Conservation (phyloP, 352 stramenopile genomes). For the Phytophthora megakarya region DNA sequence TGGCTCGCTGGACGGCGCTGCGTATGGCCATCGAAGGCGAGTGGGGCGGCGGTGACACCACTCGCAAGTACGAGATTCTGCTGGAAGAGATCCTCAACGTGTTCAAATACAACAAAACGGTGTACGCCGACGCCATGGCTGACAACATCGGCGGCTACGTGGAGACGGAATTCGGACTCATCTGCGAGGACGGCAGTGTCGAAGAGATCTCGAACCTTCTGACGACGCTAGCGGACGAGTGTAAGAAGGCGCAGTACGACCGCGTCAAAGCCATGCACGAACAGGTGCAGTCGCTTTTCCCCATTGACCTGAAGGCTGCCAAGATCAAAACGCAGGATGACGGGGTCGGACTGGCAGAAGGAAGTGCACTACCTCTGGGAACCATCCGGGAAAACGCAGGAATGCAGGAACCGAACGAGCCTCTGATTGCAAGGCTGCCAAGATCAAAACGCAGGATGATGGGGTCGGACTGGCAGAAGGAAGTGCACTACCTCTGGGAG, state of each 20-base stretch:
- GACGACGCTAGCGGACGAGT: slow-evolving; percentile 70
- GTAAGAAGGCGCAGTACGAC: slow-evolving; percentile 76
- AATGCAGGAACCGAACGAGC: slow-evolving; percentile 33
- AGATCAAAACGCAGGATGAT: slow-evolving; percentile 55
- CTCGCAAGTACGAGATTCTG: slow-evolving; percentile 83
- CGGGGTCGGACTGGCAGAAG: slow-evolving; percentile 22
- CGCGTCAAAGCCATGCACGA: slow-evolving; percentile 74
- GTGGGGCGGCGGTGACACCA: slow-evolving; percentile 82
- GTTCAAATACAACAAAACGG: slow-evolving; percentile 81
- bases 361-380: slow-evolving; percentile 18
- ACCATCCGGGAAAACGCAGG: slow-evolving; percentile 41
- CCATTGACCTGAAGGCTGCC: slow-evolving; percentile 80
- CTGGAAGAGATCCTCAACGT: slow-evolving; percentile 78
- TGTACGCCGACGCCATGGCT: slow-evolving; percentile 70
- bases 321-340: slow-evolving; percentile 63
- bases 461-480: slow-evolving; percentile 23
- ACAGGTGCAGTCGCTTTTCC: slow-evolving; percentile 70
- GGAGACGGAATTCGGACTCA: slow-evolving; percentile 74
- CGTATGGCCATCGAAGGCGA: slow-evolving; percentile 85
- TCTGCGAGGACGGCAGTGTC: slow-evolving; percentile 81
- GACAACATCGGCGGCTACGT: slow-evolving; percentile 77
- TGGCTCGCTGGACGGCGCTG: slow-evolving; percentile 82
- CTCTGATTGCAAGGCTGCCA: slow-evolving; percentile 78
- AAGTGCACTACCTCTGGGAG: slow-evolving; percentile 19
- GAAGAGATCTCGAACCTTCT: slow-evolving; percentile 74